A percentile compares a stretch with the other conserved stretches of the same genome.
phyloP scores from a whole-genome alignment of 805 yeast genomes.

The Metschnikowia vanudenii region DNA sequence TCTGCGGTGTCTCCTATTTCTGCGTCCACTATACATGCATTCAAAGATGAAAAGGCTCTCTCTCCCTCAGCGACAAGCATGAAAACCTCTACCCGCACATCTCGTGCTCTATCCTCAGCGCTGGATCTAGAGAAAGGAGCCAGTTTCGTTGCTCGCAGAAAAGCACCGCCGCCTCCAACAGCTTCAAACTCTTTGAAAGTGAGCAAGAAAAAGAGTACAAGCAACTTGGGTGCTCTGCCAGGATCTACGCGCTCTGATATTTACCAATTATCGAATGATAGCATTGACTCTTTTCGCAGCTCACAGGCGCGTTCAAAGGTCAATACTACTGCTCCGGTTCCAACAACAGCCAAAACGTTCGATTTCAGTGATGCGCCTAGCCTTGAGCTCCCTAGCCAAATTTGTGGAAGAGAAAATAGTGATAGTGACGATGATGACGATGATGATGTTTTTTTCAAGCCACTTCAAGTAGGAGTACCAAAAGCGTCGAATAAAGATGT shows the following conservation, averaged over 20 bases:
- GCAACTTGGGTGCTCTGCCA: conserved; percentile 9
- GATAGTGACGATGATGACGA: conserved; percentile 16
- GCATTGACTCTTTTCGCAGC: conserved; percentile 14
- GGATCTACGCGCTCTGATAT: conserved; percentile 8
- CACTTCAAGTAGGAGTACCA: neutral
- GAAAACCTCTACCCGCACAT: conserved; percentile 1
- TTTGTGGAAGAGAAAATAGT: conserved; percentile 3
- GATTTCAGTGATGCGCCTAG: conserved; percentile 73
- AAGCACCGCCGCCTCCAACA: conserved; percentile 68
- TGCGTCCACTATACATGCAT: conserved; percentile 34
- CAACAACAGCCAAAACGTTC: conserved; percentile 50
- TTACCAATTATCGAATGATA: conserved; percentile 12
- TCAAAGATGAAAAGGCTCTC: conserved; percentile 22
- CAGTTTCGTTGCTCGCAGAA: conserved; percentile 62
- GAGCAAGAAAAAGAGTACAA: conserved; percentile 16
- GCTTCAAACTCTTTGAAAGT: conserved; percentile 17
- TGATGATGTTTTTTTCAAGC: conserved; percentile 17
- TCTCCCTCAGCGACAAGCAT: neutral
- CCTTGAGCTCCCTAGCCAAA: conserved; percentile 3
- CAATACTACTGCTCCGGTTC: conserved; percentile 20
- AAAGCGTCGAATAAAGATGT: neutral
- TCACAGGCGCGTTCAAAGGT: conserved; percentile 4
- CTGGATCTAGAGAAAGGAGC: conserved; percentile 16
- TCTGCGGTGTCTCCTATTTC: conserved; percentile 32
- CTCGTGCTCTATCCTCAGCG: conserved; percentile 9